A percentile compares a stretch with the other conserved stretches of the same genome.
phyloP scores from a whole-genome alignment of 2,329 filamentous ascomycete genomes.

The Fusarium musae region DNA sequence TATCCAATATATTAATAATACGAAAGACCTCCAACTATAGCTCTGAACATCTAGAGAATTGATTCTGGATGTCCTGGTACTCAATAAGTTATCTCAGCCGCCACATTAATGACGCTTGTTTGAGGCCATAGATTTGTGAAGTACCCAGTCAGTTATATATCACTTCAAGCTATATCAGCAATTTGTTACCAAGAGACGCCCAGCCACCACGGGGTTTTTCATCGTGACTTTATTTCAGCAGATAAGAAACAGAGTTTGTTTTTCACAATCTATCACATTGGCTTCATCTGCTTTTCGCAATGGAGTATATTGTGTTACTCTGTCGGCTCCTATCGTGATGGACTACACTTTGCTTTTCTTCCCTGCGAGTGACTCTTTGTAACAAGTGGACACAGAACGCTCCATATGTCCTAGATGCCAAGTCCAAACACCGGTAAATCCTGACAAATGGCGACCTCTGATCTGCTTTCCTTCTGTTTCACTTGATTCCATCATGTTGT shows the following conservation, averaged over 20 bases:
- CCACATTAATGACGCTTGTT: background rate
- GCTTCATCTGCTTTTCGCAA: background rate
- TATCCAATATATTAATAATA: constrained; percentile 8
- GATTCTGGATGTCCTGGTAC: background rate
- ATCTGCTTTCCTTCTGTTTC: background rate
- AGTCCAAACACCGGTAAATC: background rate
- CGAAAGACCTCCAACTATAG: background rate
- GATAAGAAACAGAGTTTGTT: background rate
- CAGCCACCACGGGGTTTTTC: background rate
- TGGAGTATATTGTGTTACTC: background rate
- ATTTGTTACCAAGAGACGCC: background rate
- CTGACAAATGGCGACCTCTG: background rate
- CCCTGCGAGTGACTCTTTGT: background rate
- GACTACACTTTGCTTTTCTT: background rate
- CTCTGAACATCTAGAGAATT: background rate
- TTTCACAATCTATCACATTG: background rate
- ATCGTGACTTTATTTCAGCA: background rate
- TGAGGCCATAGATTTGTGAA: background rate
- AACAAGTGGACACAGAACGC: background rate
- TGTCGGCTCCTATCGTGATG: background rate
- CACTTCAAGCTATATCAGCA: background rate
- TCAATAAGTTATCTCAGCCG: background rate
- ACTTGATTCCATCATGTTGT: background rate
- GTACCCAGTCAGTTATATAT: too few species aligned
- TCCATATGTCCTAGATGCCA: background rate